A percentile compares a stretch with the other conserved stretches of the same genome.
Evolutionary conservation across 2,329 filamentous ascomycete genomes (phyloP).

Genomic region (Calonectria naviculata): DNA sequence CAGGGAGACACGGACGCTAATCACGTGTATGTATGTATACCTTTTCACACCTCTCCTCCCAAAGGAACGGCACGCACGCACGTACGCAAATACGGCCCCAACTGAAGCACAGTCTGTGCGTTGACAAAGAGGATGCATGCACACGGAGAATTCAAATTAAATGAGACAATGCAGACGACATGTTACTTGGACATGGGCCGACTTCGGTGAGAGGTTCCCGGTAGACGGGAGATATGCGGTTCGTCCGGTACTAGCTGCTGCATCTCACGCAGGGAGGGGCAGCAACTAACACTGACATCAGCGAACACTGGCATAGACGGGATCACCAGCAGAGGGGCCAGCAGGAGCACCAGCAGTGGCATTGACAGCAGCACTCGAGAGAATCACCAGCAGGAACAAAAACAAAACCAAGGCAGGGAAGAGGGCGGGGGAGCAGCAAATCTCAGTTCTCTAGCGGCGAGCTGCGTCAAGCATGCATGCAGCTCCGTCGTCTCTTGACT

Average conservation of each 20-base stretch:
- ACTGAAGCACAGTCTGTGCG: conserved; percentile 3
- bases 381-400: neutral
- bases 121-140: conserved; percentile 1
- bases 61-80: neutral
- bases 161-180: conserved; percentile 16
- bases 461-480: neutral
- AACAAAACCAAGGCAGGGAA: neutral
- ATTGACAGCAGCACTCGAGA: neutral
- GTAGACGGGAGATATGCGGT: neutral
- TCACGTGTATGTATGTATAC: conserved; percentile 9
- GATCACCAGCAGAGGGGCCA: neutral
- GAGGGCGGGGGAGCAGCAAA: conserved; percentile 1
- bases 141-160: neutral
- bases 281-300: neutral
- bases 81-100: neutral
- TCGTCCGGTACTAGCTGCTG: neutral
- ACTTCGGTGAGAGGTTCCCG: neutral
- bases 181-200: conserved; percentile 5
- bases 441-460: neutral
- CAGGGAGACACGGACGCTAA: neutral
- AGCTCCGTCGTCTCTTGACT: conserved; percentile 5
- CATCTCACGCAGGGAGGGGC: neutral
- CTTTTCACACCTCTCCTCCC: neutral
- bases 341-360: neutral
- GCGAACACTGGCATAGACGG: neutral